These are phyloP conservation scores for Pharnaceum exiguum DNA, from an alignment of 148 eudicot genomes.

Conservation along the genomic window DNA sequence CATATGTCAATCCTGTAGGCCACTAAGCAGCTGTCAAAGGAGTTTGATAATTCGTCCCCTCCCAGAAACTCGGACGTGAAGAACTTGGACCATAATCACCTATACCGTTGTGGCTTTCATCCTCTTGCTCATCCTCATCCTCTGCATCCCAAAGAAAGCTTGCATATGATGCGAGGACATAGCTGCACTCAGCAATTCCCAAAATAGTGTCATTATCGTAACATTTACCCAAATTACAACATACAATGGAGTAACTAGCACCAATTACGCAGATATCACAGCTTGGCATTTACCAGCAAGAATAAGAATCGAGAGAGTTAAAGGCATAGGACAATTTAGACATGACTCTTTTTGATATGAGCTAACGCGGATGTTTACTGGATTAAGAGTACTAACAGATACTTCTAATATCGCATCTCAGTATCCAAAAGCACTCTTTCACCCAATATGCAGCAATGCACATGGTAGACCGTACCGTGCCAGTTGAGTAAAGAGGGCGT, in stretches of 20 bases:
- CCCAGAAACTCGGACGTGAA: conserved; percentile 10
- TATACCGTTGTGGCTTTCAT: background rate
- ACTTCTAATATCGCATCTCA: too few species aligned
- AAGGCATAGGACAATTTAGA: too few species aligned
- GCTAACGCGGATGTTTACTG: too few species aligned
- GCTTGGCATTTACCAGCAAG: too few species aligned
- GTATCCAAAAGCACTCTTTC: too few species aligned
- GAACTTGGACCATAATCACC: background rate
- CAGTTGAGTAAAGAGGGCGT: too few species aligned
- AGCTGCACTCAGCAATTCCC: conserved; percentile 31
- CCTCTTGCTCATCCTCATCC: conserved; percentile 39
- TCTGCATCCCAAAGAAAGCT: conserved; percentile 55
- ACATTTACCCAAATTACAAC: background rate
- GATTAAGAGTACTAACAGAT: too few species aligned
- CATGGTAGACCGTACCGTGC: too few species aligned
- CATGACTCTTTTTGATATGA: too few species aligned
- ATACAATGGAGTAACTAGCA: background rate
- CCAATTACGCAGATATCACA: too few species aligned
- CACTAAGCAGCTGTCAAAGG: conserved; percentile 25
- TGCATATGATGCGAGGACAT: conserved; percentile 54
- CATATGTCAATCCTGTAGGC: conserved; percentile 29
- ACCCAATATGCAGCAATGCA: too few species aligned
- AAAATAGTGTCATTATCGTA: background rate
- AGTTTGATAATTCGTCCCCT: conserved; percentile 11
- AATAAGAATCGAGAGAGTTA: too few species aligned